These are phyloP conservation scores for Begonia fuchsioides DNA, from an alignment of 306 rosid species.

Conservation along the genomic window DNA sequence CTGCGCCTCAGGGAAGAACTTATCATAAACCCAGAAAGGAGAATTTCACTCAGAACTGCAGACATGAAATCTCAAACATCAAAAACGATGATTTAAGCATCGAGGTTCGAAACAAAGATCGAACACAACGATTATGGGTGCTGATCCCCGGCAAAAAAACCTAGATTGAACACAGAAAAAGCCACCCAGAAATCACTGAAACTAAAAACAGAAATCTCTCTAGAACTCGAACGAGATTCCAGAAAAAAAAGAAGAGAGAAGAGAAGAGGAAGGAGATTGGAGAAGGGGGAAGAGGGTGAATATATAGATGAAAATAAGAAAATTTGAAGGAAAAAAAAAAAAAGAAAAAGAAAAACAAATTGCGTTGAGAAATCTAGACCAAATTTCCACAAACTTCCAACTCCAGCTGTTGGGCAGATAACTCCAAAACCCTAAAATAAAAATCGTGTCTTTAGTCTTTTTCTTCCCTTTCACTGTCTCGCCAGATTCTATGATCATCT, in stretches of 20 bases:
- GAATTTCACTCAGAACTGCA: slow-evolving; percentile 91
- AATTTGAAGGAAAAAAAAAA: slow-evolving; percentile 1
- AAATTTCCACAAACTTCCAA: no score
- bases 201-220: background rate
- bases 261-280: slow-evolving; percentile 19
- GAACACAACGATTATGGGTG: no score
- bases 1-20: slow-evolving; percentile 66
- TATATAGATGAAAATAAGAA: slow-evolving; percentile 31
- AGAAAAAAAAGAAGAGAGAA: background rate
- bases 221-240: background rate
- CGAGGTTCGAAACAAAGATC: background rate
- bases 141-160: no score
- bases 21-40: slow-evolving; percentile 75
- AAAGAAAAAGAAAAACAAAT: no score
- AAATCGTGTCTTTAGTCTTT: no score
- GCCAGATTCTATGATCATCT: no score
- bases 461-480: no score
- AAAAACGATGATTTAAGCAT: slow-evolving; percentile 14
- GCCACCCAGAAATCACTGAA: background rate
- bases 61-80: slow-evolving; percentile 72
- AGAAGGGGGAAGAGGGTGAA: slow-evolving; percentile 6
- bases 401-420: no score
- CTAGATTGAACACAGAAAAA: background rate
- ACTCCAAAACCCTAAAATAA: no score
- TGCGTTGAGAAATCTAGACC: background rate